Evolutionary conservation across 495 filamentous ascomycete genomes (phyloP).

Genomic region (Ascodesmis nigricans): DNA sequence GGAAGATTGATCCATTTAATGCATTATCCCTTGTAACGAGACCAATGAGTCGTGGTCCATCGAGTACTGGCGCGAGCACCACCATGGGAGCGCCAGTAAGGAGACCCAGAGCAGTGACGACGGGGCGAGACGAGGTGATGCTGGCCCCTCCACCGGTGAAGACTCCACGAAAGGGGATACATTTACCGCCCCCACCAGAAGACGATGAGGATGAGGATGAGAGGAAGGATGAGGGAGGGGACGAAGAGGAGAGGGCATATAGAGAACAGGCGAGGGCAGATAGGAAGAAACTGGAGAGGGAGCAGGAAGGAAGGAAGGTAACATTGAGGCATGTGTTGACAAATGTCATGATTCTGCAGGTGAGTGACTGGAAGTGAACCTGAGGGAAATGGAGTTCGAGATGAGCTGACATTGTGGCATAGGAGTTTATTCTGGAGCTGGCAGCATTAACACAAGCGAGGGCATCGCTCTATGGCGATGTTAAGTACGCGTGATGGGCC

Average conservation of each 20-base stretch:
- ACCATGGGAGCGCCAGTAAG: too few species aligned
- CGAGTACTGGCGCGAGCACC: too few species aligned
- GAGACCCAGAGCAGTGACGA: too few species aligned
- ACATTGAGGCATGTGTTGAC: conserved; percentile 77
- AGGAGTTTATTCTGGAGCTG: conserved; percentile 75
- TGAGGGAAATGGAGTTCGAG: neutral
- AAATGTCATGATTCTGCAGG: conserved; percentile 45
- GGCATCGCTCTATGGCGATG: conserved; percentile 68
- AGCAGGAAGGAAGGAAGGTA: conserved; percentile 27
- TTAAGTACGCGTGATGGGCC: conserved; percentile 50
- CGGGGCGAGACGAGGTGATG: too few species aligned
- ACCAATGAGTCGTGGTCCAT: too few species aligned
- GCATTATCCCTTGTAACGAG: too few species aligned
- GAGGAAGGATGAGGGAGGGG: conserved; percentile 23
- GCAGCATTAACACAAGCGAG: conserved; percentile 70
- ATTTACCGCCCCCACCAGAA: conserved; percentile 19
- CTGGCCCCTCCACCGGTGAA: too few species aligned
- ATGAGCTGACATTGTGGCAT: conserved; percentile 29
- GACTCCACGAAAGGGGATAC: conserved; percentile 14
- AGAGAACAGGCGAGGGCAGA: conserved; percentile 17
- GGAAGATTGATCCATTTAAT: conserved; percentile 11
- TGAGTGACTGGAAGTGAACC: conserved; percentile 3
- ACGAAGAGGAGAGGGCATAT: conserved; percentile 24
- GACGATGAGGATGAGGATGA: conserved; percentile 18
- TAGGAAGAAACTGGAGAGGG: conserved; percentile 9